Percentiles rank a stretch among this genome's conserved stretches.
Evolutionary conservation across 805 yeast genomes (phyloP).

Genomic region (Candida ovalis): DNA sequence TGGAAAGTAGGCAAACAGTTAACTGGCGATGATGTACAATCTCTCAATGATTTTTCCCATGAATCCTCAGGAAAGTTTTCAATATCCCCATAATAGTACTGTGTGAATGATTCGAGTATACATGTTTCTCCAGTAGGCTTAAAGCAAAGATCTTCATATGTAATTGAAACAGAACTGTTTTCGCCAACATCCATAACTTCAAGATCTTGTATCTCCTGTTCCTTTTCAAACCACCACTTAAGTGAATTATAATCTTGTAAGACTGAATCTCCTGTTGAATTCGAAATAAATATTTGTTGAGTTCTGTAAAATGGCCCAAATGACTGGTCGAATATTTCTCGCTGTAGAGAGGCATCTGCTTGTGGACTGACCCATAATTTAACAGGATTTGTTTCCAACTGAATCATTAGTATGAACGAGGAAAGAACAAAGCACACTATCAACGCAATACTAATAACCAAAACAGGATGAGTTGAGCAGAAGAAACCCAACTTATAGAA

Average conservation of each 20-base stretch:
- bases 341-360: conserved; percentile 66
- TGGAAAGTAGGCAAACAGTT: conserved; percentile 86
- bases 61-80: conserved; percentile 40
- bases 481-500: conserved; percentile 51
- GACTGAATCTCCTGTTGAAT: conserved; percentile 65
- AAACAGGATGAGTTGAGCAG: conserved; percentile 60
- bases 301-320: conserved; percentile 92
- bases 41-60: conserved; percentile 54
- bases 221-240: conserved; percentile 88
- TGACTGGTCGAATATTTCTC: conserved; percentile 64
- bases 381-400: conserved; percentile 75
- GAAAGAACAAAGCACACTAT: conserved; percentile 44
- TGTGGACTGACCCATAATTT: conserved; percentile 85
- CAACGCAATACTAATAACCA: conserved; percentile 42
- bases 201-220: conserved; percentile 44
- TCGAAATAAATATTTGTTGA: conserved; percentile 75
- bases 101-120: conserved; percentile 83
- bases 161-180: conserved; percentile 7
- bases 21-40: conserved; percentile 79
- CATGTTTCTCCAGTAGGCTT: conserved; percentile 80
- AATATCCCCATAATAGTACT: conserved; percentile 72
- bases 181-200: conserved; percentile 15
- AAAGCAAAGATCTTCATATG: conserved; percentile 70
- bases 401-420: conserved; percentile 45
- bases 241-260: conserved; percentile 57